Conservation (phyloP, 495 filamentous ascomycete genomes). For the Podospora australis region DNA sequence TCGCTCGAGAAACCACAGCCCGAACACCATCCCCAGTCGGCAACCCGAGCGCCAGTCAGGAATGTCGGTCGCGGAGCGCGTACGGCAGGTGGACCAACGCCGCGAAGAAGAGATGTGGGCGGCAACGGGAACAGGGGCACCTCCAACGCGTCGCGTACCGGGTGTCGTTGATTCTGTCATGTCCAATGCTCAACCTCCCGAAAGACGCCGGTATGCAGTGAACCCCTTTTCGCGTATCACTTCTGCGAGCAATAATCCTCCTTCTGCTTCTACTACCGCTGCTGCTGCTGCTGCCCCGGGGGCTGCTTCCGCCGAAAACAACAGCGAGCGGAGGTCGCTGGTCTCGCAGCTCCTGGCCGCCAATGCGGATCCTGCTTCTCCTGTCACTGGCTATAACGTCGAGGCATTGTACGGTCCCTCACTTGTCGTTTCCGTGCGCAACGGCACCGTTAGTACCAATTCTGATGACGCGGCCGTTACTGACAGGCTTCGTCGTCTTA, state of each 20-base stretch:
- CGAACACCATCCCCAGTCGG: no score
- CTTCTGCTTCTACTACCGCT: not conserved
- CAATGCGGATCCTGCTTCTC: constrained; percentile 4
- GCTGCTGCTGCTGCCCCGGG: not conserved
- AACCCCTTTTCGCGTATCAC: constrained; percentile 10
- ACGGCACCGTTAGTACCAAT: not conserved
- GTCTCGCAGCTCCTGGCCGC: constrained; percentile 13
- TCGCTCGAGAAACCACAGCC: constrained; percentile 17
- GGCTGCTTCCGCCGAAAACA: no score
- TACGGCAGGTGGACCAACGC: not conserved
- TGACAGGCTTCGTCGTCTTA: constrained; percentile 14
- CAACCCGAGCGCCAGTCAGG: no score
- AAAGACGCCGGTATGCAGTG: constrained; percentile 19
- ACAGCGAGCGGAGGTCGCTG: constrained; percentile 8
- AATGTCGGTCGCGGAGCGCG: no score
- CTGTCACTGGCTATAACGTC: constrained; percentile 12
- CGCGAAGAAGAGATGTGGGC: not conserved
- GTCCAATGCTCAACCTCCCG: not conserved
- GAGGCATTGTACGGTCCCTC: constrained; percentile 22
- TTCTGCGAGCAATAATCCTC: not conserved
- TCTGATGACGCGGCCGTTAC: constrained; percentile 1
- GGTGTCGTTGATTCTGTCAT: not conserved
- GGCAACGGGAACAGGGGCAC: not conserved
- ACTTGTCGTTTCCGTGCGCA: not conserved
- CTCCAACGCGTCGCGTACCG: not conserved